A percentile compares a stretch with the other conserved stretches of the same genome.
phyloP scores from a whole-genome alignment of 106 monocot genomes.

The Iris macrosiphon region DNA sequence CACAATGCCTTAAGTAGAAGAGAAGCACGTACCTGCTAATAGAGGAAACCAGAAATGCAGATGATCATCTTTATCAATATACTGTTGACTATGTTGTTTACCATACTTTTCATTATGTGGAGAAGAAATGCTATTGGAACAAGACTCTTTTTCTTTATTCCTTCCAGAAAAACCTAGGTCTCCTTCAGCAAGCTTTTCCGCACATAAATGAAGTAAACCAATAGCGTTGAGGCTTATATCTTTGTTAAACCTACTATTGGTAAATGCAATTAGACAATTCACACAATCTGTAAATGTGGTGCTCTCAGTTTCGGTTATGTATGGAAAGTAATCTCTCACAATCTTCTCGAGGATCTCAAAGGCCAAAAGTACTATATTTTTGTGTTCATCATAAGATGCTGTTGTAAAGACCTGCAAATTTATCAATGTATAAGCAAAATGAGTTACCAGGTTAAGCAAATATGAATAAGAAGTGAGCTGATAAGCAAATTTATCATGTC shows the following conservation, averaged over 20 bases:
- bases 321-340: constrained; percentile 85
- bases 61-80: constrained; percentile 47
- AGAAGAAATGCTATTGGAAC: not conserved
- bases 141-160: not conserved
- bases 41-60: constrained; percentile 58
- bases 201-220: constrained; percentile 84
- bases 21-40: constrained; percentile 30
- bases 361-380: constrained; percentile 81
- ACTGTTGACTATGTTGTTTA: constrained; percentile 4
- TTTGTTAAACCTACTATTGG: constrained; percentile 93
- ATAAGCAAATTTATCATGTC: no score
- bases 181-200: constrained; percentile 86
- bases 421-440: not conserved
- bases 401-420: constrained; percentile 86
- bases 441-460: not conserved
- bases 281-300: constrained; percentile 92
- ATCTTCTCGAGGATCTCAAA: constrained; percentile 95
- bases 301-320: constrained; percentile 87
- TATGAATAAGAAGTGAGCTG: not conserved
- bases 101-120: constrained; percentile 5
- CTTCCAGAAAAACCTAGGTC: constrained; percentile 48
- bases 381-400: constrained; percentile 92
- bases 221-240: constrained; percentile 83
- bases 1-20: not conserved
- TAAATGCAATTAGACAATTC: constrained; percentile 87